These are phyloP conservation scores for Ceratobasidium sp. DNA, from an alignment of 1,284 basidiomycete genomes.

Conservation along the genomic window DNA sequence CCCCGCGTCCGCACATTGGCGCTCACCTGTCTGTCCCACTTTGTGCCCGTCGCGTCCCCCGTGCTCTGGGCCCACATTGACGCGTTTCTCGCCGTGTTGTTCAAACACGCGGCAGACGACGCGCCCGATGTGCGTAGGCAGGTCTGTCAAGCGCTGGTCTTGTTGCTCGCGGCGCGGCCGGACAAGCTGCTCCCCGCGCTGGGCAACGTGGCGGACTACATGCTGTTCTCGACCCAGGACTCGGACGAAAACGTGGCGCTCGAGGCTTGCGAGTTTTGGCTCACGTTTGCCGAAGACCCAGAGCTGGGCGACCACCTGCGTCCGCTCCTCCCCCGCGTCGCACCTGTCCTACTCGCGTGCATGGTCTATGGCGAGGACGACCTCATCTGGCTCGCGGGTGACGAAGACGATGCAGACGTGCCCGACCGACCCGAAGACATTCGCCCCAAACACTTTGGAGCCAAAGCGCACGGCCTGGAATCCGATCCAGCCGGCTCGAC, in stretches of 20 bases:
- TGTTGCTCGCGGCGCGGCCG: constrained; percentile 91
- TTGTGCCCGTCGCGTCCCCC: constrained; percentile 86
- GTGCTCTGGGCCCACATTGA: constrained; percentile 93
- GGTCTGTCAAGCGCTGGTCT: constrained; percentile 95
- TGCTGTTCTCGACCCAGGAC: constrained; percentile 98
- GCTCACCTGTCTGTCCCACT: constrained; percentile 93
- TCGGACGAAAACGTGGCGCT: constrained; percentile 94
- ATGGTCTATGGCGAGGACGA: constrained; percentile 99
- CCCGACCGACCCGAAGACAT: constrained; percentile 96
- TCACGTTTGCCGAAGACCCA: constrained; percentile 97
- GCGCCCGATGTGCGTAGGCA: constrained; percentile 93
- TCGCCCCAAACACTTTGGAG: constrained; percentile 90
- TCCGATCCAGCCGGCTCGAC: constrained; percentile 64
- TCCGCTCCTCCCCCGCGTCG: constrained; percentile 88
- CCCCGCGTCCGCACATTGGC: constrained; percentile 94
- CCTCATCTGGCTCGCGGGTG: constrained; percentile 94
- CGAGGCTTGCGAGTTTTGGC: constrained; percentile 99
- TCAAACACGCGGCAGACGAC: constrained; percentile 94
- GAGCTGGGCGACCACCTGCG: constrained; percentile 86
- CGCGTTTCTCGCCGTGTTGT: constrained; percentile 90
- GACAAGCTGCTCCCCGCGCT: constrained; percentile 98
- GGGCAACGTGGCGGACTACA: constrained; percentile 96
- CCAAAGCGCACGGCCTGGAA: constrained; percentile 85
- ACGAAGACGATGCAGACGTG: constrained; percentile 85
- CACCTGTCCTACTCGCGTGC: constrained; percentile 93